These are phyloP conservation scores for Colletotrichum agaves DNA, from an alignment of 2,329 filamentous ascomycete species.

Conservation along the genomic window DNA sequence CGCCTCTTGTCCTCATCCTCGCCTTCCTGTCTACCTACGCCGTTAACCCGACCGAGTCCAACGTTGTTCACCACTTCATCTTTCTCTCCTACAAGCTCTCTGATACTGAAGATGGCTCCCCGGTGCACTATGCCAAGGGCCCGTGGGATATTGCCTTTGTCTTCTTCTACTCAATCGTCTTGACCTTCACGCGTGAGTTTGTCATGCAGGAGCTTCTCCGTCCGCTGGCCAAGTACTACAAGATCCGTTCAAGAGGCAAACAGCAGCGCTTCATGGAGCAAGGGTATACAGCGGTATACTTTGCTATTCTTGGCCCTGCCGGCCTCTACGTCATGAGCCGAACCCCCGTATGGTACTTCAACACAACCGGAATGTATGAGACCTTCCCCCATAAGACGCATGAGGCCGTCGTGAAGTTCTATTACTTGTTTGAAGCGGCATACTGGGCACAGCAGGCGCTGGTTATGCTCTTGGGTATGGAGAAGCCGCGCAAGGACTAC, in stretches of 20 bases:
- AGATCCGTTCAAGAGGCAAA: constrained; percentile 71
- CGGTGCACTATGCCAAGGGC: constrained; percentile 76
- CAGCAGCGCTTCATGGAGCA: constrained; percentile 81
- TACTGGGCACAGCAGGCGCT: constrained; percentile 82
- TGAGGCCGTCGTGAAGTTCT: constrained; percentile 75
- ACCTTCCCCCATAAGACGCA: constrained; percentile 75
- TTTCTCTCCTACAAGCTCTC: constrained; percentile 76
- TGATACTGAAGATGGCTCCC: constrained; percentile 46
- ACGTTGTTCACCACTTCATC: constrained; percentile 71
- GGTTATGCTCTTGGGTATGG: constrained; percentile 74
- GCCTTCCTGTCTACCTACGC: constrained; percentile 67
- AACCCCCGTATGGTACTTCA: constrained; percentile 80
- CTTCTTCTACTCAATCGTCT: constrained; percentile 75
- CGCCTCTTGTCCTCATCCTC: constrained; percentile 67
- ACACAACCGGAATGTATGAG: constrained; percentile 77
- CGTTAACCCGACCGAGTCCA: constrained; percentile 70
- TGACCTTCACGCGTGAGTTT: constrained; percentile 80
- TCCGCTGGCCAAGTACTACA: constrained; percentile 67
- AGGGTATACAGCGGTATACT: constrained; percentile 79
- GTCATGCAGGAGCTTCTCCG: constrained; percentile 77
- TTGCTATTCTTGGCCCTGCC: constrained; percentile 72
- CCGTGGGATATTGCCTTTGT: constrained; percentile 75
- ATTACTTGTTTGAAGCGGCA: constrained; percentile 78
- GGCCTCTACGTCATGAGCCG: constrained; percentile 77
- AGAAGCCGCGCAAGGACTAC: constrained; percentile 80